phyloP scores from a whole-genome alignment of 2,329 filamentous ascomycete genomes.

The Neonectria hederae region DNA sequence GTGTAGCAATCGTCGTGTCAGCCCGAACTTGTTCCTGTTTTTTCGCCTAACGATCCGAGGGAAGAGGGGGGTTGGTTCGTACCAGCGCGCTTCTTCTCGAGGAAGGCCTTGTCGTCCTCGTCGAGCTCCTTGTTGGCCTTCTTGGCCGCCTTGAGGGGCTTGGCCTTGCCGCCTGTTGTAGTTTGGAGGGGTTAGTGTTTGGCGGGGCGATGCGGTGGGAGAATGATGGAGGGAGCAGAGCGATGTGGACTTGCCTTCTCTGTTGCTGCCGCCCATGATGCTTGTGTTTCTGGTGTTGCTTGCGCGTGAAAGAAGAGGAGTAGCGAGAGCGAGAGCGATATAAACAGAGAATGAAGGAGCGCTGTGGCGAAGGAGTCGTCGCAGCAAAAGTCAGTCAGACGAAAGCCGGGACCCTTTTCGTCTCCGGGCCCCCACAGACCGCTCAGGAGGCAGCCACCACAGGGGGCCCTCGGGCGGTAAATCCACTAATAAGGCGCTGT shows the following conservation, averaged over 20 bases:
- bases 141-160: constrained; percentile 90
- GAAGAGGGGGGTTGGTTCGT: constrained; percentile 47
- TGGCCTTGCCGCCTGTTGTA: constrained; percentile 79
- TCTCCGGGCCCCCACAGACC: constrained; percentile 14
- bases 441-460: constrained; percentile 7
- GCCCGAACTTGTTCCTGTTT: constrained; percentile 10
- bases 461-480: constrained; percentile 14
- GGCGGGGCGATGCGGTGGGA: constrained; percentile 19
- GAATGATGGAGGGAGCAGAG: constrained; percentile 4
- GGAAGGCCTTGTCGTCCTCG: constrained; percentile 85
- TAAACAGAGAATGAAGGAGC: constrained; percentile 24
- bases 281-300: constrained; percentile 27
- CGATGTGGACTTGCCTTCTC: constrained; percentile 47
- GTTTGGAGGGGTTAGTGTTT: constrained; percentile 37
- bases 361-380: constrained; percentile 28
- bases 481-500: constrained; percentile 20
- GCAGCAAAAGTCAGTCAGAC: constrained; percentile 23
- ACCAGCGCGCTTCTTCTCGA: constrained; percentile 87
- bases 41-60: neutral
- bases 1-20: constrained; percentile 32
- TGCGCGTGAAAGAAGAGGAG: constrained; percentile 18
- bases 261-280: constrained; percentile 52
- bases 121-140: constrained; percentile 85
- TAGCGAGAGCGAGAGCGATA: neutral
- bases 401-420: constrained; percentile 24